Base-by-base conservation (phyloP, 192 early-diverging fungal species). In the Entomortierella parvispora region DNA sequence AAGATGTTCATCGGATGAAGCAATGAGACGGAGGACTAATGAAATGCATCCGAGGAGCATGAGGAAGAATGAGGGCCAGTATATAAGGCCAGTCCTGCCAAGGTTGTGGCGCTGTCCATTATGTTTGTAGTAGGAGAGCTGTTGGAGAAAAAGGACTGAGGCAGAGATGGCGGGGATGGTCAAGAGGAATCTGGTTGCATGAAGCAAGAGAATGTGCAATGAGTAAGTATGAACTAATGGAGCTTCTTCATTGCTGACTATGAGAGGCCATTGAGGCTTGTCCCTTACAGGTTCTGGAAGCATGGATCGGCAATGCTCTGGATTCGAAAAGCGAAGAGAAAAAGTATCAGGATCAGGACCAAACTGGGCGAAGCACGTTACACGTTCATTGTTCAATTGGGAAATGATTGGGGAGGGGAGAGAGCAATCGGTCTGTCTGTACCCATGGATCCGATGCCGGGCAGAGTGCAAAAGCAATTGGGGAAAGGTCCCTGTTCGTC, bases 51-150 rank as follows among this genome's bases (percentile, higher is more conserved):
- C 43, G 34, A 51, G 23, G 12, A 72, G 18, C 55, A 65, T 65
- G 22, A 65, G 55, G 3, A 34, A 25, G 17, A 48, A 43, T 20
- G 71, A 61, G 17, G 65, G 37, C 58, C 55, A 68, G 65, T 76
- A 76, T 43, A 76, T 76, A 2, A 20, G 29, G 5, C 9, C 65
- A 0, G 72, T 63, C 18, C 65, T 50, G 46, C 72, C 72, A 25
- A 68, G 65, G 4, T 44, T 17, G 40, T 76, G 72, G 15, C n/a
- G 42, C 18, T 26, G 33, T 1, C 58, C 65, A 62, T 76, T 40
- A 15, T 29, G 50, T 10, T 29, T 45, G 33, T 66, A 43, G 42
- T 43, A 74, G 31, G 22, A 10, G 20, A 74, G 15, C 1, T 63
- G 71, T 6, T 28, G 3, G 14, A 33, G 14, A 53, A 74, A 74